These are phyloP conservation scores for Orbilia oligospora DNA, from an alignment of 2,329 filamentous ascomycete genomes.

Conservation along the genomic window DNA sequence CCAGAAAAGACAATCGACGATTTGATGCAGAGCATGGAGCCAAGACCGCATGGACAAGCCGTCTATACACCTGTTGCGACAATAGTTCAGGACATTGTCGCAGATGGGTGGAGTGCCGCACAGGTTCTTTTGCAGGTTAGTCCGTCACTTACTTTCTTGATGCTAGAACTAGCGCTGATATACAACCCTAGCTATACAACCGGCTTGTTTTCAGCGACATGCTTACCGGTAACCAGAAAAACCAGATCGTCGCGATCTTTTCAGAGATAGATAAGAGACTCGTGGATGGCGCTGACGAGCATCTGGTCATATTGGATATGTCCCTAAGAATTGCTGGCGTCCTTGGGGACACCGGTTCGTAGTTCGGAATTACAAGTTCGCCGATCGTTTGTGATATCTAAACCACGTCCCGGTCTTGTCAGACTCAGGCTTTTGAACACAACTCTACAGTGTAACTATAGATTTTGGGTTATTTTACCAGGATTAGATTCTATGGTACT, in stretches of 20 bases:
- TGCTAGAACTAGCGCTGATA: constrained; percentile 10
- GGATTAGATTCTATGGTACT: not conserved
- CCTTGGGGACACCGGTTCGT: constrained; percentile 40
- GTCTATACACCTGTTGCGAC: constrained; percentile 80
- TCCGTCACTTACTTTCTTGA: not conserved
- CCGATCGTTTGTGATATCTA: not conserved
- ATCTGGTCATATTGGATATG: constrained; percentile 71
- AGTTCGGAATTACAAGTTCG: not conserved
- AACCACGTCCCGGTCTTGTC: not conserved
- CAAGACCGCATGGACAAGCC: constrained; percentile 73
- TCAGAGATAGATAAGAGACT: constrained; percentile 95
- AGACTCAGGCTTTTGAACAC: not conserved
- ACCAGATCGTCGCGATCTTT: constrained; percentile 88
- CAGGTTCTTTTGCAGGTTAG: constrained; percentile 84
- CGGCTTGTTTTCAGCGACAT: constrained; percentile 85
- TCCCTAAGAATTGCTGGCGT: constrained; percentile 50
- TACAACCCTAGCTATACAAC: constrained; percentile 79
- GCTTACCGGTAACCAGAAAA: constrained; percentile 87
- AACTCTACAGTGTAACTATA: not conserved
- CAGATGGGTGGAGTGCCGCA: constrained; percentile 95
- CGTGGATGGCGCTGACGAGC: constrained; percentile 95
- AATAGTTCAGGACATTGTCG: constrained; percentile 89
- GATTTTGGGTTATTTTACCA: not conserved
- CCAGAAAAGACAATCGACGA: constrained; percentile 79
- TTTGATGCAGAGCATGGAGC: constrained; percentile 82